Evolutionary conservation across 1,284 basidiomycete genomes (phyloP).

Genomic region (Neolentinus lepideus): DNA sequence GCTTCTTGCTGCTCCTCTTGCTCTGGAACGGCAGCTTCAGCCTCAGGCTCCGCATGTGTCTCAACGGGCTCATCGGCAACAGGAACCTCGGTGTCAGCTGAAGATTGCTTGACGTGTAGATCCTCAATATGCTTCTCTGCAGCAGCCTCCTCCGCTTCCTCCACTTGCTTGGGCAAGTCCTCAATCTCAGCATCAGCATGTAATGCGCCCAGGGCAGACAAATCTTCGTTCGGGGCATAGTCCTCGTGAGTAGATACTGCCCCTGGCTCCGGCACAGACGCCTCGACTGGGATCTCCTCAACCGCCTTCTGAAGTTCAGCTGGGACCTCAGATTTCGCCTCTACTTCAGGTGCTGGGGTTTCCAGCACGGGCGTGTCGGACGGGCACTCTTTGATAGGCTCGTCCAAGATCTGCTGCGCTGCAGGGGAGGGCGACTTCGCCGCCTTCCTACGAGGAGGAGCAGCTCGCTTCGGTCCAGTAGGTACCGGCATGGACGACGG

Average conservation of each 20-base stretch:
- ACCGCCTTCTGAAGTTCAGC: conserved; percentile 11
- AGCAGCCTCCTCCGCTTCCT: conserved; percentile 5
- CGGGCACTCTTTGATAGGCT: conserved; percentile 6
- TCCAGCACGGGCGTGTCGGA: conserved; percentile 6
- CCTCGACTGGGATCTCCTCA: conserved; percentile 6
- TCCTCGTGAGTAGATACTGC: conserved; percentile 6
- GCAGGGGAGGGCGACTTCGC: conserved; percentile 34
- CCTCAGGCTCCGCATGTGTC: neutral
- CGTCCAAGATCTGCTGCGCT: conserved; percentile 12
- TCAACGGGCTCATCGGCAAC: neutral
- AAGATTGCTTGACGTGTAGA: neutral
- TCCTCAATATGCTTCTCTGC: neutral
- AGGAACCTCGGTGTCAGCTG: neutral
- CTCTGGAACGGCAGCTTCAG: neutral
- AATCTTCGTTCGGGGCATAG: neutral
- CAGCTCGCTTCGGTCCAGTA: conserved; percentile 57
- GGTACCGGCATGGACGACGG: conserved; percentile 66
- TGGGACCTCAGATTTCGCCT: conserved; percentile 7
- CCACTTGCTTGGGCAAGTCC: conserved; percentile 12
- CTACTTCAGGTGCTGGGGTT: conserved; percentile 6
- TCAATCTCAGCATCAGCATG: conserved; percentile 5
- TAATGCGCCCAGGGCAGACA: neutral
- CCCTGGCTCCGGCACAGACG: neutral
- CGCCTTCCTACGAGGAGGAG: conserved; percentile 59
- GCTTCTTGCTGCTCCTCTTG: conserved; percentile 21